Base-by-base conservation (phyloP, 2,329 filamentous ascomycete species). In the Colletotrichum salicis region DNA sequence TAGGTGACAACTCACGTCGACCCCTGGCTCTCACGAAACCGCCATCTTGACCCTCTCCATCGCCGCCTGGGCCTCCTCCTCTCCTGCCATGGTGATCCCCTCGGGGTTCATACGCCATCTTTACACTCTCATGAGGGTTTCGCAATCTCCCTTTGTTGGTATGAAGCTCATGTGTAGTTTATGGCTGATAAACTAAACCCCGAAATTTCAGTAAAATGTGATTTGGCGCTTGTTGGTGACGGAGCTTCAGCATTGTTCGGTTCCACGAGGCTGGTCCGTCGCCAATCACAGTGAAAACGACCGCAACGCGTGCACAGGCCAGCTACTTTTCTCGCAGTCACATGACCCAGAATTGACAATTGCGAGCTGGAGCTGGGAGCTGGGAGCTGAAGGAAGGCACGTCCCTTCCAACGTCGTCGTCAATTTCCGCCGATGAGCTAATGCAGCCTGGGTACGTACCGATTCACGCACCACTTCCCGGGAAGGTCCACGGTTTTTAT, bases 21-120 rank as follows among this genome's bases (percentile, higher is more conserved):
- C 87, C 86, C 75, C 87, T 79, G n/a, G 86, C 82, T 76, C 87
- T 87, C 27, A 85, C 80, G 72, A 83, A 86, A 6, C 82, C 81
- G 37, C 82, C 83, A 76, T 86, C 84, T 22, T 48, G 41, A 4
- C 19, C 41, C 4, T 48, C 41, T 68, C 82, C 81, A 11, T 78
- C 79, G n/a, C 76, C 78, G n/a, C 77, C 82, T 22, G 81, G 79
- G 56, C 74, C 73, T 22, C 75, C 70, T 52, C 75, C 76, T 75
- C 76, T 64, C 73, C 80, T 76, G 57, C 82, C 84, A 71, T 82
- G 83, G 76, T 85, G 82, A 75, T 87, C 86, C 77, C 86, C 84
- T 74, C 86, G 84, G 79, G 85, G 84, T 82, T 88, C 86, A 78
- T 87, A 88, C 77, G 87, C 84, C 87, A 89, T 89, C 76, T 72